phyloP scores from a whole-genome alignment of 441 rosid genomes.

The Gossypium laxum region DNA sequence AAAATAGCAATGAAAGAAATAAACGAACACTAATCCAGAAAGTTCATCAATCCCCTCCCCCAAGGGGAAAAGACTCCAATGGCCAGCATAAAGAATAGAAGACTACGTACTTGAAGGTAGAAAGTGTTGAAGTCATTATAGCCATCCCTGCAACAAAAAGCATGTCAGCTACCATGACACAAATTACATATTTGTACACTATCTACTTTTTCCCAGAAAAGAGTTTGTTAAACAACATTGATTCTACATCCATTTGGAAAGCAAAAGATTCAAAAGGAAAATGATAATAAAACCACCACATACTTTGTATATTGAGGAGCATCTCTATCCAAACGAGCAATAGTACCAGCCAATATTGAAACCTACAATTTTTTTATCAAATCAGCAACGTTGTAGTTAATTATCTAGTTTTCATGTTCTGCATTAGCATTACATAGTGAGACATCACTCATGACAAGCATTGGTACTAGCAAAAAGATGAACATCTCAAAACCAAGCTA shows the following conservation, averaged over 20 bases:
- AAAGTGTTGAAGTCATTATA: constrained; percentile 98
- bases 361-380: constrained; percentile 49
- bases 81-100: not conserved
- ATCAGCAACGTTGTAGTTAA: not conserved
- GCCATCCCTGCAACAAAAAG: constrained; percentile 75
- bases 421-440: not conserved
- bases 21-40: not conserved
- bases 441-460: not conserved
- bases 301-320: constrained; percentile 86
- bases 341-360: constrained; percentile 89
- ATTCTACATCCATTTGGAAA: not conserved
- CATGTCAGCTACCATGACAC: constrained; percentile 7
- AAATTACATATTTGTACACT: not conserved
- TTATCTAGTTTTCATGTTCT: not conserved
- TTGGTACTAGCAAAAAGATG: not conserved
- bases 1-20: not conserved
- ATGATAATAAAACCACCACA: constrained; percentile 19
- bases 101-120: constrained; percentile 86
- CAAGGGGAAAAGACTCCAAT: not conserved
- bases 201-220: not conserved
- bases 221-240: not conserved
- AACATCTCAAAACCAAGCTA: not conserved
- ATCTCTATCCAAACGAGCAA: constrained; percentile 94
- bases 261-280: not conserved
- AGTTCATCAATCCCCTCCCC: not conserved